phyloP scores from a whole-genome alignment of 257 asterid species.

The Oldenlandia corymbosa region DNA sequence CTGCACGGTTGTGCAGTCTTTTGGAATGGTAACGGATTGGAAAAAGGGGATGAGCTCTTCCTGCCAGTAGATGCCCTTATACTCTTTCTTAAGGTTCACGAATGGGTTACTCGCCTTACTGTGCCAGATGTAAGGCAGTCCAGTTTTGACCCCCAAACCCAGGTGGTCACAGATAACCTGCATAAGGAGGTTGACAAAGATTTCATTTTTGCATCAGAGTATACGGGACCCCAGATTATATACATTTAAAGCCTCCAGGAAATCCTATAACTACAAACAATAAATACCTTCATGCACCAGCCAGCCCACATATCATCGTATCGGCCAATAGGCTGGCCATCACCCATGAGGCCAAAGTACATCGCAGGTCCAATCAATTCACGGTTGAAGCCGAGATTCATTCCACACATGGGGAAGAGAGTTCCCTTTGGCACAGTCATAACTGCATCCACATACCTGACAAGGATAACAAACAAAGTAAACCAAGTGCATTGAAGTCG shows the following conservation, averaged over 20 bases:
- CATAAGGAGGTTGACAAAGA: not conserved
- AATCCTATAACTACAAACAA: not conserved
- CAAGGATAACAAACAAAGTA: not conserved
- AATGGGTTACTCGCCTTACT: slow-evolving; percentile 96
- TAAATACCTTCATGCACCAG: slow-evolving; percentile 73
- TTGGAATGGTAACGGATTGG: slow-evolving; percentile 51
- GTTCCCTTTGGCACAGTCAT: slow-evolving; percentile 94
- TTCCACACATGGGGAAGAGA: slow-evolving; percentile 92
- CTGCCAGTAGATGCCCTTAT: slow-evolving; percentile 94
- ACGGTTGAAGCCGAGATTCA: slow-evolving; percentile 83
- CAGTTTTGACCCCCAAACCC: slow-evolving; percentile 80
- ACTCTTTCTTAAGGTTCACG: slow-evolving; percentile 74
- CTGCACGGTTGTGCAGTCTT: slow-evolving; percentile 72
- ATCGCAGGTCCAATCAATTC: slow-evolving; percentile 91
- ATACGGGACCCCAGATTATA: too few species aligned
- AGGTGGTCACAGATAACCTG: slow-evolving; percentile 91
- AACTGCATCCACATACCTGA: slow-evolving; percentile 71
- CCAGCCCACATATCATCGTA: slow-evolving; percentile 99
- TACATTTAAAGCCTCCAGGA: not conserved
- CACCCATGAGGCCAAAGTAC: slow-evolving; percentile 97
- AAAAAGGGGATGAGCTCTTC: slow-evolving; percentile 90
- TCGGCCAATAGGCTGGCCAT: slow-evolving; percentile 93
- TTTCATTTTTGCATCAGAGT: not conserved
- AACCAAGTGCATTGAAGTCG: not conserved
- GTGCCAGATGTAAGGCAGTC: slow-evolving; percentile 90